These are phyloP conservation scores for Amanita rubescens DNA, from an alignment of 768 basidiomycete genomes.

Conservation along the genomic window DNA sequence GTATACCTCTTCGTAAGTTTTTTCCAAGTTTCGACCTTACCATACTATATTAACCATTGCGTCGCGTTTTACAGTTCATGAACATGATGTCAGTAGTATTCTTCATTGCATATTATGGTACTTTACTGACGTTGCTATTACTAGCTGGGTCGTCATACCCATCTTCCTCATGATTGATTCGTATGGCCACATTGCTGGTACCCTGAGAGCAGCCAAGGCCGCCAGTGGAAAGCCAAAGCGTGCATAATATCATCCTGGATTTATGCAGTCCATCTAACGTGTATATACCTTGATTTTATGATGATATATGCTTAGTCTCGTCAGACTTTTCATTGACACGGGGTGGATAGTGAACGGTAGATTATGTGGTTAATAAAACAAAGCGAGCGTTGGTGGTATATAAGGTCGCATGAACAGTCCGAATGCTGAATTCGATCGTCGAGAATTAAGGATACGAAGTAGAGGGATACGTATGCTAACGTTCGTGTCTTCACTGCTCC, in stretches of 20 bases:
- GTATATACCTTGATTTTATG: neutral
- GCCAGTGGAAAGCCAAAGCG: neutral
- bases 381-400: neutral
- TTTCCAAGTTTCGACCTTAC: neutral
- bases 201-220: conserved; percentile 40
- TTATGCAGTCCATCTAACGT: neutral
- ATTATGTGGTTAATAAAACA: neutral
- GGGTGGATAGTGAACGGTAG: neutral
- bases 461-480: neutral
- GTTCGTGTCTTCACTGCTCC: neutral
- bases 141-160: conserved; percentile 76
- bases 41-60: neutral
- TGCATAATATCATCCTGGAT: neutral
- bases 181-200: conserved; percentile 57
- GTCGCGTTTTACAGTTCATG: conserved; percentile 55
- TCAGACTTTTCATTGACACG: too few relatives aligned
- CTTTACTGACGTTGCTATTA: conserved; percentile 1
- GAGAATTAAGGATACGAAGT: too few relatives aligned
- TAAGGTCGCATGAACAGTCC: too few relatives aligned
- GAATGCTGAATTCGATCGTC: too few relatives aligned
- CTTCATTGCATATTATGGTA: neutral
- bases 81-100: conserved; percentile 62
- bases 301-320: too few relatives aligned
- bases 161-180: conserved; percentile 74
- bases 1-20: conserved; percentile 70